Percentiles rank a stretch among this genome's conserved stretches.
Evolutionary conservation across 768 basidiomycete species (phyloP).

Genomic region (Agrocybe praecox): DNA sequence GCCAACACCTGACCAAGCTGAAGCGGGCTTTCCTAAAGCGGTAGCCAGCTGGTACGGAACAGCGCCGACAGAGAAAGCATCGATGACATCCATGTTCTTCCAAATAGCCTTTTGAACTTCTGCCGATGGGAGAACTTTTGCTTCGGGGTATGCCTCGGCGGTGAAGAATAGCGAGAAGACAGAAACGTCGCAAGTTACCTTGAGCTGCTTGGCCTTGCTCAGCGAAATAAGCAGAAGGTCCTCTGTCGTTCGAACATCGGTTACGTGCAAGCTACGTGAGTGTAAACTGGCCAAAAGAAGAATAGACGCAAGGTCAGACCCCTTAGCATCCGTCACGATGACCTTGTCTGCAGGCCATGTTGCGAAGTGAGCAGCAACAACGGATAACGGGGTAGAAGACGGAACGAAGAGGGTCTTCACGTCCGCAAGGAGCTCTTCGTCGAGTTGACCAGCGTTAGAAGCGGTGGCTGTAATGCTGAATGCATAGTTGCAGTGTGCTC

Average conservation of each 20-base stretch:
- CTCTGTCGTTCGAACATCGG: constrained; percentile 83
- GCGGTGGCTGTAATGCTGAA: constrained; percentile 77
- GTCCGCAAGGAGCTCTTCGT: constrained; percentile 78
- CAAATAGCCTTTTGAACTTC: constrained; percentile 86
- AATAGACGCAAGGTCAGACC: constrained; percentile 90
- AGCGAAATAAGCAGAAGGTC: constrained; percentile 90
- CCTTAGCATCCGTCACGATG: constrained; percentile 93
- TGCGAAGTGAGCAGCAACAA: constrained; percentile 84
- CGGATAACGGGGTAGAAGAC: constrained; percentile 64
- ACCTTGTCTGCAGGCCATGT: constrained; percentile 90
- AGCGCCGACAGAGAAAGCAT: constrained; percentile 89
- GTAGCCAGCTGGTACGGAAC: constrained; percentile 76
- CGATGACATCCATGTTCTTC: constrained; percentile 82
- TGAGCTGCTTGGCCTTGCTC: constrained; percentile 91
- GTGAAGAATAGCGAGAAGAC: constrained; percentile 91
- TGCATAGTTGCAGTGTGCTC: constrained; percentile 87
- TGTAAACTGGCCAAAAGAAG: constrained; percentile 94
- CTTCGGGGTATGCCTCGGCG: constrained; percentile 68
- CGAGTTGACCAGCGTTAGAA: constrained; percentile 61
- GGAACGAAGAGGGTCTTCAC: constrained; percentile 89
- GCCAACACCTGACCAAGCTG: constrained; percentile 78
- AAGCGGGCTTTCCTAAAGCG: constrained; percentile 60
- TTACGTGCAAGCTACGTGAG: constrained; percentile 85
- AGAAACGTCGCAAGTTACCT: constrained; percentile 96
- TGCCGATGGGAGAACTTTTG: constrained; percentile 64